Base-by-base conservation (phyloP, 345 rosid genomes). In the Aquilaria yunnanensis region DNA sequence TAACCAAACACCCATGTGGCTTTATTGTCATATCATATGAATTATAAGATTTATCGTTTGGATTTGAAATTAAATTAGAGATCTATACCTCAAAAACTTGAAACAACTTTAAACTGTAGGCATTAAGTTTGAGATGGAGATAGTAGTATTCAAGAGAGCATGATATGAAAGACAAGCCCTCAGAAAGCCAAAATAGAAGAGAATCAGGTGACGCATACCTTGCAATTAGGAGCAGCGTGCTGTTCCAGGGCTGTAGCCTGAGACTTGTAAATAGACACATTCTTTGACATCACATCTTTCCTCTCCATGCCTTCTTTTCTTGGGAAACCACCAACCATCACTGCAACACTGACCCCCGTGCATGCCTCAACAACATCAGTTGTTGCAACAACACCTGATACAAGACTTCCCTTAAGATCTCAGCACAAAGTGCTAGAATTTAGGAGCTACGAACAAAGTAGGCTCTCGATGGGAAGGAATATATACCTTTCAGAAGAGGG, bases 301-400 rank as follows among this genome's bases (percentile, higher is more conserved):
- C 99, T 88, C 74, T 94, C 99, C 99, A 94, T 94, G 43, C 99
- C 99, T 80, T 94, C 99, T 65, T 94, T 94, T 70, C 99, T 85
- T 0, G 97, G 99, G 84, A 94, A 94, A 29, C 99, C 99, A 75
- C 99, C 99, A 61, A 94, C 99, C 99, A 94, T 94, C 69, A 94
- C 88, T 14, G 97, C 99, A 67, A 94, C 47, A 23, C 64, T 83
- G 62, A 94, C 99, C 51, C 92, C 92, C 56, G 93, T 88, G 85
- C 99, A 94, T 11, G 95, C 99, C 77, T 94, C 99, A 60, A 94
- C 81, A 55, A 62, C 97, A 72, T 94, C 97, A 50, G 97, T 90
- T 55, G 97, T 94, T 57, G 99, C 99, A 75, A 94, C 89, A 78
- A 94, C 97, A 52, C 99, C 99, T 94, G 77, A 63, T 43, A 61